Percentiles rank a stretch among this genome's conserved stretches.
These are phyloP conservation scores for Dothideomycetes sp. DNA, from an alignment of 2,329 filamentous ascomycete genomes.

Conservation along the genomic window DNA sequence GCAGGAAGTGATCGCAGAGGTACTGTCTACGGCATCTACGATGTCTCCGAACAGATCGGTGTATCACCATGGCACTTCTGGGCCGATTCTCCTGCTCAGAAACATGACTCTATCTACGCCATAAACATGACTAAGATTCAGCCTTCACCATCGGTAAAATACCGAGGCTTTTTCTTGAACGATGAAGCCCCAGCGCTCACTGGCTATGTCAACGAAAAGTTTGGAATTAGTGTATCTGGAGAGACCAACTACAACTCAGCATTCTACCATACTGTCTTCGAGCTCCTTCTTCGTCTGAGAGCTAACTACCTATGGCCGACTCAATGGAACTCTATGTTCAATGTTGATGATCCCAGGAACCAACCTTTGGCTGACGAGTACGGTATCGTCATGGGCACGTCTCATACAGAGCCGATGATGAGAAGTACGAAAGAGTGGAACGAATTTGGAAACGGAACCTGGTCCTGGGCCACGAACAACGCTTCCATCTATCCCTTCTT, in stretches of 20 bases:
- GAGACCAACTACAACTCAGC: conserved; percentile 29
- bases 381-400: conserved; percentile 63
- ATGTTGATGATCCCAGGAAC: conserved; percentile 59
- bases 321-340: conserved; percentile 60
- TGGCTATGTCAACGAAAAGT: conserved; percentile 54
- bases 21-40: conserved; percentile 62
- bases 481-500: conserved; percentile 60
- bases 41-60: conserved; percentile 63
- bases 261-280: conserved; percentile 62
- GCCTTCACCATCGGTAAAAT: conserved; percentile 54
- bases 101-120: conserved; percentile 47
- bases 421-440: conserved; percentile 46
- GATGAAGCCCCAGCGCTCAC: conserved; percentile 60
- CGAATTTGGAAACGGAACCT: conserved; percentile 46
- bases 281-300: conserved; percentile 58
- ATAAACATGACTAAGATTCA: conserved; percentile 47
- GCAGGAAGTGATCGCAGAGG: conserved; percentile 57
- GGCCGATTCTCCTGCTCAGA: conserved; percentile 50
- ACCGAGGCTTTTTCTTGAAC: conserved; percentile 62
- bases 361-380: conserved; percentile 64
- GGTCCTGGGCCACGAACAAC: conserved; percentile 64
- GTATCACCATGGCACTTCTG: conserved; percentile 64
- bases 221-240: conserved; percentile 21
- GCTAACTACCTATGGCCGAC: conserved; percentile 72
- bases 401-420: conserved; percentile 65